phyloP scores from a whole-genome alignment of 345 rosid genomes.

The Camelina sativa region DNA sequence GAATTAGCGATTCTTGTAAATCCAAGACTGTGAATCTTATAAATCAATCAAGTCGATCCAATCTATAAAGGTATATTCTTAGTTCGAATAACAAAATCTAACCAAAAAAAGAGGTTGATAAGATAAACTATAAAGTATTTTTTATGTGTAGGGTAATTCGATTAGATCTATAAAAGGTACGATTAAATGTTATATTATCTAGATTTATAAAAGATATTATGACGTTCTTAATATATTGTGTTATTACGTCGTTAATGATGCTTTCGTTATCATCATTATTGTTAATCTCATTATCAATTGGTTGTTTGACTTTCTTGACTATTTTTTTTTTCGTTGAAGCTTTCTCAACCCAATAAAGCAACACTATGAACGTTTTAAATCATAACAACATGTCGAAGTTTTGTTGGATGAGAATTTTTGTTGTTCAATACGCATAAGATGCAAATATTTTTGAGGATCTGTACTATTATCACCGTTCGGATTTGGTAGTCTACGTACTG shows the following conservation, averaged over 20 bases:
- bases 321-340: background rate
- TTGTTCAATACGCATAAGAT: background rate
- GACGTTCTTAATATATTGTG: constrained; percentile 32
- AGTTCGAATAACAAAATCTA: constrained; percentile 30
- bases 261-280: constrained; percentile 29
- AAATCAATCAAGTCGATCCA: constrained; percentile 18
- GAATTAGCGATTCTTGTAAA: constrained; percentile 3
- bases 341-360: constrained; percentile 15
- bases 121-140: constrained; percentile 37
- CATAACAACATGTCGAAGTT: background rate
- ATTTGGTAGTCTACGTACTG: background rate
- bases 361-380: constrained; percentile 3
- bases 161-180: constrained; percentile 31
- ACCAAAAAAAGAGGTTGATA: constrained; percentile 36
- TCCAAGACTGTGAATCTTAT: constrained; percentile 21
- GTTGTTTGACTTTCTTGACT: constrained; percentile 29
- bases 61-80: constrained; percentile 15
- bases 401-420: constrained; percentile 24
- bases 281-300: constrained; percentile 28
- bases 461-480: background rate
- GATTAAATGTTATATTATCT: background rate
- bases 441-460: background rate
- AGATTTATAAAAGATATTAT: background rate
- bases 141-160: constrained; percentile 29
- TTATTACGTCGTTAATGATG: constrained; percentile 24